phyloP scores from a whole-genome alignment of 768 basidiomycete genomes.

The Lactarius hengduanensis region DNA sequence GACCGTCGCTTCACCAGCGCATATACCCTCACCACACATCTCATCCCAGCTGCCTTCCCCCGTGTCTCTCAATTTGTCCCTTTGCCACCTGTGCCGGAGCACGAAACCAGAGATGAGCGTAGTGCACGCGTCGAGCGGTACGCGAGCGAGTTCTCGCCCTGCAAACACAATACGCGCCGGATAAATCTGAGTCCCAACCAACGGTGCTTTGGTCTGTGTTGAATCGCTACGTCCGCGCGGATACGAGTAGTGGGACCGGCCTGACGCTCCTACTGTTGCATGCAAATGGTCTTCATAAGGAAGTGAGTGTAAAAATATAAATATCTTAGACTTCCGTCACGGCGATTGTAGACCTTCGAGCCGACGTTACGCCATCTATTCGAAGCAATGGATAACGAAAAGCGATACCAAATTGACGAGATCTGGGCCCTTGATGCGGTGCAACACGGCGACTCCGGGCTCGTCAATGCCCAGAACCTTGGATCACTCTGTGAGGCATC shows the following conservation, averaged over 20 bases:
- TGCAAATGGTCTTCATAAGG: conserved; percentile 87
- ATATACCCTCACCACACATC: conserved; percentile 51
- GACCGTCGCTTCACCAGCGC: conserved; percentile 6
- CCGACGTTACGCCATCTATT: conserved; percentile 58
- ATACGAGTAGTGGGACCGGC: conserved; percentile 37
- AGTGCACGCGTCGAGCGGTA: conserved; percentile 3
- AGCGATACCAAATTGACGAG: conserved; percentile 51
- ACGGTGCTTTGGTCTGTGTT: conserved; percentile 63
- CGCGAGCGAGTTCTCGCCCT: conserved; percentile 8
- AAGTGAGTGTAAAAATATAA: conserved; percentile 46
- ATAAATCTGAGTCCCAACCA: conserved; percentile 24
- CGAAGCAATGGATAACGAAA: conserved; percentile 36
- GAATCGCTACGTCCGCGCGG: conserved; percentile 63
- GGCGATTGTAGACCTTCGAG: conserved; percentile 68
- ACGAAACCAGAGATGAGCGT: conserved; percentile 40
- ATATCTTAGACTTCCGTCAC: background rate
- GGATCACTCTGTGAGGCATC: conserved; percentile 56
- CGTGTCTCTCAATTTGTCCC: conserved; percentile 46
- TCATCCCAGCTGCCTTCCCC: conserved; percentile 54
- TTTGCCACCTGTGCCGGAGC: conserved; percentile 36
- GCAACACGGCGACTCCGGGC: conserved; percentile 81
- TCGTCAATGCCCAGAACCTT: conserved; percentile 59
- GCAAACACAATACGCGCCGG: conserved; percentile 27
- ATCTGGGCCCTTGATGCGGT: conserved; percentile 84
- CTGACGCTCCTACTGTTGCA: conserved; percentile 77